phyloP scores from a whole-genome alignment of 2,329 filamentous ascomycete genomes.

The Lojkania enalia region DNA sequence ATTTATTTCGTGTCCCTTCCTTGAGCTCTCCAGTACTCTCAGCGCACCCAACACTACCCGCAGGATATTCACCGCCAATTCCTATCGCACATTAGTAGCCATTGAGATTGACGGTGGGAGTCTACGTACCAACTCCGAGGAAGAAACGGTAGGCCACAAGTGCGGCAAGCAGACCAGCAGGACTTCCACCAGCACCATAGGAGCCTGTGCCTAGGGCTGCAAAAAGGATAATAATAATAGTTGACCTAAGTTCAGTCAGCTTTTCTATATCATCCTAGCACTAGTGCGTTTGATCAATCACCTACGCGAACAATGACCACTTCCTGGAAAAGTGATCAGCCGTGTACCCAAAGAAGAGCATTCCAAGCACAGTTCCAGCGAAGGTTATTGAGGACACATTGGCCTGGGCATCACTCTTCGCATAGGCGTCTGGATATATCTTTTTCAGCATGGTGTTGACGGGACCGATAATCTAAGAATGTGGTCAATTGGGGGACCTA shows the following conservation, averaged over 20 bases:
- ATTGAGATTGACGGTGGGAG: not conserved
- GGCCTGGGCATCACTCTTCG: conserved; percentile 66
- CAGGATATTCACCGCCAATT: conserved; percentile 82
- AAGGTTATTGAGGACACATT: conserved; percentile 85
- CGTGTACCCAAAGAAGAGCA: conserved; percentile 78
- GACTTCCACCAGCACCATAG: conserved; percentile 71
- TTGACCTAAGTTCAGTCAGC: too few species aligned
- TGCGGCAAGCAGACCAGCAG: conserved; percentile 73
- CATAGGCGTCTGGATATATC: conserved; percentile 73
- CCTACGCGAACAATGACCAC: conserved; percentile 69
- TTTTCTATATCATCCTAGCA: not conserved
- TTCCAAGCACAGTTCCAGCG: conserved; percentile 81
- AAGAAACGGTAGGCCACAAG: conserved; percentile 86
- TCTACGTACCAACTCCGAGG: conserved; percentile 54
- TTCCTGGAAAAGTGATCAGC: conserved; percentile 85
- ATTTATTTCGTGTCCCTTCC: conserved; percentile 77
- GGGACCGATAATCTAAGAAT: conserved; percentile 82
- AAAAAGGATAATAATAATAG: conserved; percentile 81
- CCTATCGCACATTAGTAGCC: conserved; percentile 39
- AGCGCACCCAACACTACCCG: conserved; percentile 80
- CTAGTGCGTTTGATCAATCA: not conserved
- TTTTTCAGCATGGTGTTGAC: conserved; percentile 74
- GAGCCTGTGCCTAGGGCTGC: conserved; percentile 77
- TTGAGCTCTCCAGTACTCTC: conserved; percentile 85
- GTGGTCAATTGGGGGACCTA: too few species aligned